Conservation (phyloP, 306 rosid genomes). For the Quercus rubra region DNA sequence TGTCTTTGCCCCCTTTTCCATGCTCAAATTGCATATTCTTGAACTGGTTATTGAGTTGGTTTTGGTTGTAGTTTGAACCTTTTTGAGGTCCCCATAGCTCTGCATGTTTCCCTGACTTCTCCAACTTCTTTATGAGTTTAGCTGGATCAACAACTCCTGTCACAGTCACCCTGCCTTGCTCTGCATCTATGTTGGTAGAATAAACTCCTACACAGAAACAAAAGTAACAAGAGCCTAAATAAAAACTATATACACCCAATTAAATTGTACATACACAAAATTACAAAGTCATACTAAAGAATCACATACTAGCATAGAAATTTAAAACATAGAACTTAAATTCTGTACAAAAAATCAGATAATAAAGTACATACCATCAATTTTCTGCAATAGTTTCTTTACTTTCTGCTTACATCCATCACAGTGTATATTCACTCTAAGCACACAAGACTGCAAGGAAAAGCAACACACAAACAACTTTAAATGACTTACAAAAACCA, state of each 20-base stretch:
- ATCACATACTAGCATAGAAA: not conserved
- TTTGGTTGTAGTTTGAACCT: slow-evolving; percentile 41
- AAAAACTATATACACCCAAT: not conserved
- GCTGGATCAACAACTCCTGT: slow-evolving; percentile 59
- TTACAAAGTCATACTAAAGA: not conserved
- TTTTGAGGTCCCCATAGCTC: slow-evolving; percentile 60
- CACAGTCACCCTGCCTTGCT: slow-evolving; percentile 57
- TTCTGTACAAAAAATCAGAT: not conserved
- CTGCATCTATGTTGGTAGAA: slow-evolving; percentile 44
- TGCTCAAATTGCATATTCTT: slow-evolving; percentile 48
- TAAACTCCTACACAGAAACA: slow-evolving; percentile 43
- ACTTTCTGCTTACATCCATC: slow-evolving; percentile 87
- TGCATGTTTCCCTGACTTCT: slow-evolving; percentile 63
- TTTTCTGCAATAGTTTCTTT: slow-evolving; percentile 75
- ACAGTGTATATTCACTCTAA: slow-evolving; percentile 78
- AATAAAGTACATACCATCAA: slow-evolving; percentile 53
- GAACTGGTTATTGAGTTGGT: slow-evolving; percentile 49
- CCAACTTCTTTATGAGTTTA: slow-evolving; percentile 50
- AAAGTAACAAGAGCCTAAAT: not conserved
- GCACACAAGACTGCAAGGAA: slow-evolving; percentile 58
- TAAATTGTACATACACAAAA: not conserved
- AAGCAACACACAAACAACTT: slow-evolving; percentile 9
- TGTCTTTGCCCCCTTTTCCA: slow-evolving; percentile 50
- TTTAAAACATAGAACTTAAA: not conserved
- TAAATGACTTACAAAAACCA: not conserved